phyloP scores from a whole-genome alignment of 768 basidiomycete genomes.

The Leucosporidium creatinivorum region DNA sequence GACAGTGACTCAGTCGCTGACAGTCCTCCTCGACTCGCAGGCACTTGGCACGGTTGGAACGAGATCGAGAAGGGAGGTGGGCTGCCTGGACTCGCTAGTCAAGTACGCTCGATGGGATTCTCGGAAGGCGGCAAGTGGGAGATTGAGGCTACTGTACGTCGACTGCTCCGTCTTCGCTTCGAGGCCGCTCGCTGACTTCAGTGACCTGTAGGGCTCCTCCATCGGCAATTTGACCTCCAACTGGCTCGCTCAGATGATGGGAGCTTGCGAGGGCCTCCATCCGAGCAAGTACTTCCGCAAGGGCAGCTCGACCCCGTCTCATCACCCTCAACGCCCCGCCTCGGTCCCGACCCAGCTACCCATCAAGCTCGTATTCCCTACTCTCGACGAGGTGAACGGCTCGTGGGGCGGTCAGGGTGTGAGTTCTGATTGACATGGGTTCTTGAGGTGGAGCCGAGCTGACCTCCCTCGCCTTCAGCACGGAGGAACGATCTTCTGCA shows the following conservation, averaged over 20 bases:
- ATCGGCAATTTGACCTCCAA: slow-evolving; percentile 10
- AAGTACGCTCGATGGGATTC: slow-evolving; percentile 6
- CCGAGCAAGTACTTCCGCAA: slow-evolving; percentile 12
- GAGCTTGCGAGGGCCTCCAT: slow-evolving; percentile 13
- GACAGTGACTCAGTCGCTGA: neutral
- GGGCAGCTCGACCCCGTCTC: neutral
- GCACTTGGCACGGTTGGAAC: neutral
- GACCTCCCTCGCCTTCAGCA: neutral
- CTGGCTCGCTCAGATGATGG: slow-evolving; percentile 25
- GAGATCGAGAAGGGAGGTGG: slow-evolving; percentile 17
- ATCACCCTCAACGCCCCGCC: neutral
- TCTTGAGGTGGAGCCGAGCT: neutral
- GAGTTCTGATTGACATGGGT: neutral
- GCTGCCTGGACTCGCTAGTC: slow-evolving; percentile 10
- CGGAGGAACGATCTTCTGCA: slow-evolving; percentile 29
- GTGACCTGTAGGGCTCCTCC: slow-evolving; percentile 12
- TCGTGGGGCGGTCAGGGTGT: neutral
- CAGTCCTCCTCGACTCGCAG: neutral
- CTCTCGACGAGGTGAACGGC: slow-evolving; percentile 7
- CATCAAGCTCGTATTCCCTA: slow-evolving; percentile 30
- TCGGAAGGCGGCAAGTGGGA: slow-evolving; percentile 18
- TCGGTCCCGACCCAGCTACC: slow-evolving; percentile 3
- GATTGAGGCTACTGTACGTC: slow-evolving; percentile 21
- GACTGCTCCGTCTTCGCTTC: too few relatives aligned
- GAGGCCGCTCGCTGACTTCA: neutral